A percentile compares a stretch with the other conserved stretches of the same genome.
These are phyloP conservation scores for Ceriops zippeliana DNA, from an alignment of 345 rosid genomes.

Conservation along the genomic window DNA sequence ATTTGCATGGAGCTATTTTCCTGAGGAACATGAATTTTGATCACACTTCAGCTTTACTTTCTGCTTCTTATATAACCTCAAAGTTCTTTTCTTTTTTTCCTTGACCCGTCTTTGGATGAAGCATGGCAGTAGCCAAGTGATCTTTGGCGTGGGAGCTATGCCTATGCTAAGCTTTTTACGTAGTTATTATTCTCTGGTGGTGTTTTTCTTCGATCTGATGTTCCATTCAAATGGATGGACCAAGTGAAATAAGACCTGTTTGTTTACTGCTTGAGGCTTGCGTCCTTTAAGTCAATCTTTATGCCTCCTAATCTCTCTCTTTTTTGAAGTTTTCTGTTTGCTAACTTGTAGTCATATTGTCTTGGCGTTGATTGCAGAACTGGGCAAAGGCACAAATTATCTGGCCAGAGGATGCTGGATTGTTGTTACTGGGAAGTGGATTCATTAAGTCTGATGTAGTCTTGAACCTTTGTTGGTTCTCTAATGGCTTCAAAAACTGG, in stretches of 20 bases:
- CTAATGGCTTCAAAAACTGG: constrained; percentile 53
- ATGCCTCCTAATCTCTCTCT: neutral
- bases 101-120: neutral
- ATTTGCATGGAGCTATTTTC: constrained; percentile 14
- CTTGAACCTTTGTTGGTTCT: constrained; percentile 8
- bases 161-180: no score
- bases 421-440: constrained; percentile 19
- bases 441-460: constrained; percentile 31
- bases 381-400: constrained; percentile 10
- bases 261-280: neutral
- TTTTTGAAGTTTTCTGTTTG: neutral
- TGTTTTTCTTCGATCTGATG: constrained; percentile 6
- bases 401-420: constrained; percentile 16
- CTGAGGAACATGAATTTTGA: neutral
- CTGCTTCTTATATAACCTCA: constrained; percentile 13
- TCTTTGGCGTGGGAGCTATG: no score
- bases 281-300: neutral
- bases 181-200: neutral
- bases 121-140: no score
- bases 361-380: constrained; percentile 6
- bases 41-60: neutral
- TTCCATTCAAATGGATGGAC: neutral
- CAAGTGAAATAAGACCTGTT: neutral
- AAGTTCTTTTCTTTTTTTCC: constrained; percentile 10
- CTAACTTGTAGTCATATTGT: constrained; percentile 2